phyloP scores from a whole-genome alignment of 2,329 filamentous ascomycete species.

The Colletotrichum incanum region DNA sequence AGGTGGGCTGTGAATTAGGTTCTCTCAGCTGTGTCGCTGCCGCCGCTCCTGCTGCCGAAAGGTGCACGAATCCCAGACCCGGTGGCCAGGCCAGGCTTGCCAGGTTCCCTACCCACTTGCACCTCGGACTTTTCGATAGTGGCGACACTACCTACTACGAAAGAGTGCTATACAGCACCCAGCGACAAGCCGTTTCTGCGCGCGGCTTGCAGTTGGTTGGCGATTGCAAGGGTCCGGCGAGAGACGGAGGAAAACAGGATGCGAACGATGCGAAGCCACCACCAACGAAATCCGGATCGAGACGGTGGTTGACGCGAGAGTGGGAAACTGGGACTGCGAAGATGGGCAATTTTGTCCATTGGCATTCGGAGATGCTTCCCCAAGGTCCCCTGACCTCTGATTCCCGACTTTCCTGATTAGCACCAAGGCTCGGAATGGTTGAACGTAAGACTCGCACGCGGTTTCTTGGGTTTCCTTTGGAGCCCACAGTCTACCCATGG shows the following conservation, averaged over 20 bases:
- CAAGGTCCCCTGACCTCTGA: neutral
- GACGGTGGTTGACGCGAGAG: conserved; percentile 5
- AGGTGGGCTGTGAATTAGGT: conserved; percentile 16
- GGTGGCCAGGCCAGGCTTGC: neutral
- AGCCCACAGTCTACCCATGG: neutral
- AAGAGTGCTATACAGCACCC: neutral
- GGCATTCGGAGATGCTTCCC: no score
- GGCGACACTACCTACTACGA: conserved; percentile 3
- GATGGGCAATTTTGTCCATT: neutral
- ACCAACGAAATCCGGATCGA: conserved; percentile 1
- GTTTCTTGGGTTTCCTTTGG: neutral
- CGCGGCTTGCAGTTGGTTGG: conserved; percentile 31
- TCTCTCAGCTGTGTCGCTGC: conserved; percentile 13
- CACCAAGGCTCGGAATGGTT: neutral
- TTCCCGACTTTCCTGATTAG: neutral
- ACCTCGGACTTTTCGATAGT: conserved; percentile 1
- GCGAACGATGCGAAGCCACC: conserved; percentile 15
- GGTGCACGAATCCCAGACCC: neutral
- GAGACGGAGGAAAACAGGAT: conserved; percentile 6
- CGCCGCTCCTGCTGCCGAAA: neutral
- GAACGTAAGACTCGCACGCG: neutral
- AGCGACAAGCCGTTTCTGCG: conserved; percentile 20
- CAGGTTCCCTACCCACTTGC: conserved; percentile 22
- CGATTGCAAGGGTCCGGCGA: conserved; percentile 17
- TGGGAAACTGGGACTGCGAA: neutral